Base-by-base conservation (phyloP, 2,329 filamentous ascomycete genomes). In the Diaporthe sp. region DNA sequence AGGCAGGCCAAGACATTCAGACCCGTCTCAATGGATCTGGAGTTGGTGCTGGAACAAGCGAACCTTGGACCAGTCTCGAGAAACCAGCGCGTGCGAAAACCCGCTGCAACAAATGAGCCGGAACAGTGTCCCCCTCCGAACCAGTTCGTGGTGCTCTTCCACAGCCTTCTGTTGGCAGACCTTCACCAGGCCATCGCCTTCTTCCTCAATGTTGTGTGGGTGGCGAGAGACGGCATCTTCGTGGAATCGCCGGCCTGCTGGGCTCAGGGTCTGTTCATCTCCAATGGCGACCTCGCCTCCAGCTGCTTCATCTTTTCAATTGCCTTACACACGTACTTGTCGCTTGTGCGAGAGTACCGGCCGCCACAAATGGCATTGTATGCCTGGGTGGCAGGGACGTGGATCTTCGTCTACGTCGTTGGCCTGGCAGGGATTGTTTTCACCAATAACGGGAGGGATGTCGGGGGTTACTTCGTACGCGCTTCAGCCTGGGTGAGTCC, bases 81-180 rank as follows among this genome's bases (percentile, higher is more conserved):
- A 12, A 25, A 46, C 6, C 72, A 75, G 42, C 72, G 25, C 2
- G n/a, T 10, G 10, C 61, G 25, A 31, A 37, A 8, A 34, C 17
- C 39, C 42, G 9, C 1, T 25, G 13, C 53, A 28, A 51, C 13
- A 9, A 58, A 4, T 44, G 44, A 70, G 4, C n/a, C 65, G 9
- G 15, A 55, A 6, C n/a, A 70, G 13, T 62, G 7, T 0, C n/a
- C 72, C 34, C 72, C 60, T 31, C 79, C 79, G 2, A 91, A 91
- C 76, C 90, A 92, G 80, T 91, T 91, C 78, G 84, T 92, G 31
- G 84, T 92, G 6, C 84, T 92, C 5, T 88, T 92, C 74, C 88
- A 90, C 82, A 92, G 92, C 80, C 86, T 92, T 10, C 82, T 92
- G 4, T 82, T 90, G 71, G 90, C 90, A 44, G 90, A 92, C 79